A percentile compares a stretch with the other conserved stretches of the same genome.
phyloP scores from a whole-genome alignment of 208 protist species.

The Wallacemonas sp. region DNA sequence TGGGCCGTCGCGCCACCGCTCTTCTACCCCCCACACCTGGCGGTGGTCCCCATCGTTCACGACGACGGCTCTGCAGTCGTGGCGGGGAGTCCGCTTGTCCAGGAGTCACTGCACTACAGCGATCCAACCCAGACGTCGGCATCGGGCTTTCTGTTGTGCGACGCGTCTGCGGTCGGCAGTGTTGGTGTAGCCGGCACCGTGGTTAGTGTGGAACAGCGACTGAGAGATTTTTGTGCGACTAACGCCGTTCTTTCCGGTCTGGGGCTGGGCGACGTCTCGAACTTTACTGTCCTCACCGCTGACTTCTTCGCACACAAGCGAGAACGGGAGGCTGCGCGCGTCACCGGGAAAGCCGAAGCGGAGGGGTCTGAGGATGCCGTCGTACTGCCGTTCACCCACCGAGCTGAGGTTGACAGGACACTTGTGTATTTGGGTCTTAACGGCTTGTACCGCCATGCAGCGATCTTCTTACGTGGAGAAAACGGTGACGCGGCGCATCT shows the following conservation, averaged over 20 bases:
- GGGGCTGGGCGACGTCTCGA: background rate
- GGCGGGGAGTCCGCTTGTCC: background rate
- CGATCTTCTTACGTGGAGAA: background rate
- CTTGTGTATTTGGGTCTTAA: background rate
- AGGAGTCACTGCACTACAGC: background rate
- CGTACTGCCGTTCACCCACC: background rate
- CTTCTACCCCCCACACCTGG: conserved; percentile 39
- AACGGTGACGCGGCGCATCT: background rate
- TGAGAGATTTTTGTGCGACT: background rate
- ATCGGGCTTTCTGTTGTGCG: conserved; percentile 7
- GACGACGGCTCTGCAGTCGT: background rate
- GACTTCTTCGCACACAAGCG: background rate
- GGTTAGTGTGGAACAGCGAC: background rate
- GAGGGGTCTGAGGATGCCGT: too few species aligned
- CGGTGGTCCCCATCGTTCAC: conserved; percentile 37
- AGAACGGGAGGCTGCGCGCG: too few species aligned
- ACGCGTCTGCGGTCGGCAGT: conserved; percentile 11
- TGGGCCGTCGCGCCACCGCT: conserved; percentile 43
- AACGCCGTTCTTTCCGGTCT: conserved; percentile 2
- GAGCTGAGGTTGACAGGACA: background rate
- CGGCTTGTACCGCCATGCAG: conserved; percentile 1
- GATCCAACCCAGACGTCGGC: background rate
- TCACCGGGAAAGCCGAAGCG: too few species aligned
- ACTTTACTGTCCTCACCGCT: background rate
- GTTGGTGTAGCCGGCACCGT: background rate